Evolutionary conservation across 2,329 filamentous ascomycete species (phyloP), one percentile per base, ranked within the genome.

Genomic region (Neocucurbitaria cava): DNA sequence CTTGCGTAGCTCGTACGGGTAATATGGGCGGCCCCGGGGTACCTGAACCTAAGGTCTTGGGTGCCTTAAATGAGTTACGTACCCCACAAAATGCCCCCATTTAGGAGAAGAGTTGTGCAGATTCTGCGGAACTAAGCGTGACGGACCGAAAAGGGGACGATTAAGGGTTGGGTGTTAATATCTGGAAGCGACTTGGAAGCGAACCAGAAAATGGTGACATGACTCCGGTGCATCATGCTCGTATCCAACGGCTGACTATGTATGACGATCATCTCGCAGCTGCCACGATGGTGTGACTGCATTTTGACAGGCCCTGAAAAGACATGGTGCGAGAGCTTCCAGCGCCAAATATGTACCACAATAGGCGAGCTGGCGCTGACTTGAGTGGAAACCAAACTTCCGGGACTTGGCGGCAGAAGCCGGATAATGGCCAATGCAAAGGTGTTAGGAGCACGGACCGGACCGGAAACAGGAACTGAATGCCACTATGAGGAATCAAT

Each of bases 1-100:
- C 40, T 49, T 54, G 52, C 36, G 35, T 47, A 38, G 17, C 46
- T 65, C 61, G 64, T 69, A 61, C 62, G 66, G 65, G 52, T 70
- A 70, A 70, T 62, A 61, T 62, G 15, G 41, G 52, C 31, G 33
- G 38, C 39, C 49, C 57, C 52, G n/a, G 41, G 52, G 31, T 49
- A 44, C 47, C 38, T 54, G 47, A 21, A 42, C 23, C 15, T 21
- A 46, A 21, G 5, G 17, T 31, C 20, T 53, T 54, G 45, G n/a
- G 35, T 28, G 44, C 24, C 42, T 62, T 61, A 53, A 59, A 50
- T 26, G 11, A 45, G 59, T 46, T 59, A 51, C 41, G 43, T 49
- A 60, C 58, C 56, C 62, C 61, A 63, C 58, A 66, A 47, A 52
- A n/a, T 20, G 13, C 45, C 10, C 31, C 36, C n/a, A 17, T 55